These are phyloP conservation scores for Senna siamea DNA, from an alignment of 306 rosid genomes.

Conservation along the genomic window DNA sequence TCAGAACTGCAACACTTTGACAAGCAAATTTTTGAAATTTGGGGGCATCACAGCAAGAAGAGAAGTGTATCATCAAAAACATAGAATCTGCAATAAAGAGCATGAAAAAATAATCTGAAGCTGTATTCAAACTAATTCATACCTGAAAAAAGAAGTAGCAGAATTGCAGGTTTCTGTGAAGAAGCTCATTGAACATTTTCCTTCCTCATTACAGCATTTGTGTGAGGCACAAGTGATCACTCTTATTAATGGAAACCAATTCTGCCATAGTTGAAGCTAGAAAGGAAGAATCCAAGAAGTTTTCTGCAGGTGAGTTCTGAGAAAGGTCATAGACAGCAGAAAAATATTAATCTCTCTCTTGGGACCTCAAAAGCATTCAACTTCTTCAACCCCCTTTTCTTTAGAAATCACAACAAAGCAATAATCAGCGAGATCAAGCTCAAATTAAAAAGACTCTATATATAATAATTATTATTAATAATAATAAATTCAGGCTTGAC, in stretches of 20 bases:
- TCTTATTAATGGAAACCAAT: neutral
- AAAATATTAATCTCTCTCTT: conserved; percentile 48
- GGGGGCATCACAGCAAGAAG: conserved; percentile 10
- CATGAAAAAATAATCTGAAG: conserved; percentile 7
- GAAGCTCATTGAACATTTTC: conserved; percentile 63
- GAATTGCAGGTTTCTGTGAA: conserved; percentile 48
- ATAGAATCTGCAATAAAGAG: conserved; percentile 6
- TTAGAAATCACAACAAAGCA: conserved; percentile 53
- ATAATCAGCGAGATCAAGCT: conserved; percentile 25
- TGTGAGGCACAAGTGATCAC: conserved; percentile 33
- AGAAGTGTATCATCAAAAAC: conserved; percentile 20
- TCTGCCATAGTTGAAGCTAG: conserved; percentile 32
- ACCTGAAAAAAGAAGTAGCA: conserved; percentile 64
- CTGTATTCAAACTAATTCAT: neutral
- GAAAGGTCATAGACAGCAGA: conserved; percentile 55
- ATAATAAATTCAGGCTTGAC: conserved; percentile 81
- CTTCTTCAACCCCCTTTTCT: conserved; percentile 11
- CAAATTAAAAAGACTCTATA: conserved; percentile 32
- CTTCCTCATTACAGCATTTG: conserved; percentile 58
- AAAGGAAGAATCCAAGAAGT: conserved; percentile 54
- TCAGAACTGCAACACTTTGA: conserved; percentile 34
- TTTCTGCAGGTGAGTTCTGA: conserved; percentile 41
- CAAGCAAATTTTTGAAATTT: too few species aligned
- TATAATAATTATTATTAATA: conserved; percentile 41
- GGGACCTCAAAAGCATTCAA: conserved; percentile 50